Percentiles rank a stretch among this genome's conserved stretches.
Conservation (phyloP, 352 stramenopile genomes). For the Pythium folliculosum region DNA sequence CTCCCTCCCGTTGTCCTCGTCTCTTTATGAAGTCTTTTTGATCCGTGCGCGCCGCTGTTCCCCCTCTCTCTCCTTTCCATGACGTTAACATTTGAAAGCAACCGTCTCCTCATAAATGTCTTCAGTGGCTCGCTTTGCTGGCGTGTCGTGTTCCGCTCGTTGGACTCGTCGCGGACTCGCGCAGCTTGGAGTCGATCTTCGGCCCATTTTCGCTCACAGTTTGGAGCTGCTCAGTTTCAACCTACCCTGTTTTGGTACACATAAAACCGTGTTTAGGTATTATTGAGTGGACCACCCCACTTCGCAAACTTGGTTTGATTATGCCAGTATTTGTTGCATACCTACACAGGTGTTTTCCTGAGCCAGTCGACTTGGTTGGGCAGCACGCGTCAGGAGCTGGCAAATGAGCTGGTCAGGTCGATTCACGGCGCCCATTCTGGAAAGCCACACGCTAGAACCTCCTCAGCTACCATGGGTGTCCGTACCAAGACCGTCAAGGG, state of each 20-base stretch:
- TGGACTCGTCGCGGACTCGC: too few relatives aligned
- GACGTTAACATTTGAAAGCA: too few relatives aligned
- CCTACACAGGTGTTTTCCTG: background rate
- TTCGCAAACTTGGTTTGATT: background rate
- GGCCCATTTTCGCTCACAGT: too few relatives aligned
- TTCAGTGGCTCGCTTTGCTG: too few relatives aligned
- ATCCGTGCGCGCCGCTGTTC: too few relatives aligned
- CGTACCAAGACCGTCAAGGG: conserved; percentile 99
- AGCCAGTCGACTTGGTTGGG: conserved; percentile 22
- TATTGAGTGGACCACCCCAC: conserved; percentile 8
- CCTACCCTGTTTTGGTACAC: conserved; percentile 11
- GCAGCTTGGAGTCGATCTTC: too few relatives aligned
- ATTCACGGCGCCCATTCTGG: conserved; percentile 19
- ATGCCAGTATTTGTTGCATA: conserved; percentile 4
- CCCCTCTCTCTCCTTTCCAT: too few relatives aligned
- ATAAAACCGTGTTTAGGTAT: background rate
- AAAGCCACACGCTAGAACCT: conserved; percentile 29
- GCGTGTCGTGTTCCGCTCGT: too few relatives aligned
- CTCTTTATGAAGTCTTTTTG: too few relatives aligned
- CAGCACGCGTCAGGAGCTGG: background rate
- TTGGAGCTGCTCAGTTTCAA: background rate
- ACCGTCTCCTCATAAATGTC: too few relatives aligned
- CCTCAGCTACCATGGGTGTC: conserved; percentile 92
- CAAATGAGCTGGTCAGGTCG: background rate
- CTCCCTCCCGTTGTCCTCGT: too few relatives aligned